A percentile compares a stretch with the other conserved stretches of the same genome.
Evolutionary conservation across 495 filamentous ascomycete species (phyloP).

Genomic region (Daldinia caldariorum): DNA sequence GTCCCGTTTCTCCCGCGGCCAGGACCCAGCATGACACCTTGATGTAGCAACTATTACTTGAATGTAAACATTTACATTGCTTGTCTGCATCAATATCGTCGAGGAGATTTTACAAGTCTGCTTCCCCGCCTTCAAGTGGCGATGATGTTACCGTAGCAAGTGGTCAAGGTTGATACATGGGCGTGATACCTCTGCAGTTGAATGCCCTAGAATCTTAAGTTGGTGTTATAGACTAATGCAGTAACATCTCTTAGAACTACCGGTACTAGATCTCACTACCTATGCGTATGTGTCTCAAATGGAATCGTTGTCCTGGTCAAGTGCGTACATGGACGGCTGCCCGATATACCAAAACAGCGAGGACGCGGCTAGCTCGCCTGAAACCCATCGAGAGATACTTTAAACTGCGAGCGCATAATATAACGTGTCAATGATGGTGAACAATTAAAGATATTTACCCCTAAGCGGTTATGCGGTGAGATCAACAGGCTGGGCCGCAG

Average conservation of each 20-base stretch:
- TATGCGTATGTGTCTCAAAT: background rate
- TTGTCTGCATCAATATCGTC: conserved; percentile 6
- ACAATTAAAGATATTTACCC: background rate
- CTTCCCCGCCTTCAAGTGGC: conserved; percentile 18
- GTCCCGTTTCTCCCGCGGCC: conserved; percentile 30
- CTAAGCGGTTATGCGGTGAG: background rate
- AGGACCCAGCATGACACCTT: conserved; percentile 16
- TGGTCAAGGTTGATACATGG: background rate
- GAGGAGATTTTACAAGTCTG: conserved; percentile 7
- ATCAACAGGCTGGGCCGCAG: conserved; percentile 2
- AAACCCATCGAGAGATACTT: background rate
- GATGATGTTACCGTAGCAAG: conserved; percentile 13
- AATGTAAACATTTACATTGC: conserved; percentile 5
- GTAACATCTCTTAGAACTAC: conserved; percentile 9
- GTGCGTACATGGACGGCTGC: background rate
- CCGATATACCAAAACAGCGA: background rate
- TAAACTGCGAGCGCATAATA: background rate
- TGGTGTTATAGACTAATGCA: conserved; percentile 14
- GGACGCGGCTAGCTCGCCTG: conserved; percentile 2
- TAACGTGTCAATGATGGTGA: background rate
- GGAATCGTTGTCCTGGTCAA: background rate
- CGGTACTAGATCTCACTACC: background rate
- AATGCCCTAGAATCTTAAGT: conserved; percentile 20
- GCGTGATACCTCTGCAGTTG: conserved; percentile 13
- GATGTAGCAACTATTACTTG: conserved; percentile 7